Base-by-base conservation (phyloP, 768 basidiomycete genomes). In the Hericium coralloides region DNA sequence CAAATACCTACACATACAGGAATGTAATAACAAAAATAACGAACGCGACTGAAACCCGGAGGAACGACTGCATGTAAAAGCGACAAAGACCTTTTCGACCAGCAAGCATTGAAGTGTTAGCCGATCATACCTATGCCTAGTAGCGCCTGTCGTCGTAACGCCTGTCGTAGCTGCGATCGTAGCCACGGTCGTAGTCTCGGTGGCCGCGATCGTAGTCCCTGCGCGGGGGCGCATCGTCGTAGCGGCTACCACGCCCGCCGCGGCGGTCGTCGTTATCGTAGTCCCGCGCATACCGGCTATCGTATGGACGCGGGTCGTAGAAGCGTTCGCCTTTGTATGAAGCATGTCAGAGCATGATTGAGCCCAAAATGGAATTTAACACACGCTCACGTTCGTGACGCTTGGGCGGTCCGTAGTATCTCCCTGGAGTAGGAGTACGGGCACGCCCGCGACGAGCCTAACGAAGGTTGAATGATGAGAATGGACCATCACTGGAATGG, bases 331-430 rank as follows among this genome's bases (percentile, higher is more conserved):
- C 92, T 85, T 66, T 7, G 55, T 23, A 58, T 63, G 53, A 15
- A 52, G 31, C 38, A 41, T 26, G 47, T 31, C 31, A 31, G n/a
- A 45, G 43, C 43, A 17, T 50, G 14, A 47, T 39, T 25, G 36
- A 38, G 22, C 12, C 47, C 25, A 12, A 52, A 17, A 56, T 39
- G 61, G 17, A 25, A 25, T 47, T 23, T 41, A 53, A 18, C 41
- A 25, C 56, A 63, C 25, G 38, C 31, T 70, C 64, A 85, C 86
- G 69, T 59, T 87, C 85, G 58, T 75, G 73, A 39, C 89, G 80
- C 74, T 95, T 93, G 47, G 93, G 91, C 49, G 93, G 92, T 0
- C 93, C 95, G 60, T 90, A 92, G 79, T 99, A 99, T 54, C 88
- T 76, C 25, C 95, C 95, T 3, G 95, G 95, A 6, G 95, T 99